Percentiles rank a stretch among this genome's conserved stretches.
Evolutionary conservation across 495 filamentous ascomycete species (phyloP).

Genomic region (Penicillium riverlandense): DNA sequence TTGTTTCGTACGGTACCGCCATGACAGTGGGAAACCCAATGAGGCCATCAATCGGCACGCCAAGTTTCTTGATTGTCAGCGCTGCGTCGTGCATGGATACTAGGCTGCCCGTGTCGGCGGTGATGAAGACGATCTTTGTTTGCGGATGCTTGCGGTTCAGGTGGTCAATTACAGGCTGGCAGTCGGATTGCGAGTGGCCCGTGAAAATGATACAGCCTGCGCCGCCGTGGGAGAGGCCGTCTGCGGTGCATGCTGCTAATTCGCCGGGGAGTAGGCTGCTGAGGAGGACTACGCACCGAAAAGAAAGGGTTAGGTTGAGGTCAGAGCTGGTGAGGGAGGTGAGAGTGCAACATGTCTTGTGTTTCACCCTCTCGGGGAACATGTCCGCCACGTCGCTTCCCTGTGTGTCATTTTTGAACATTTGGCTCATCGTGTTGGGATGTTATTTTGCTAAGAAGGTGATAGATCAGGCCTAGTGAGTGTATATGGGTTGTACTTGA

Average conservation of each 20-base stretch:
- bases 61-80: slow-evolving; percentile 6
- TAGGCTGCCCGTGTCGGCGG: slow-evolving; percentile 8
- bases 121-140: slow-evolving; percentile 14
- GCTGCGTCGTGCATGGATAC: slow-evolving; percentile 10
- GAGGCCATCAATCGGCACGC: slow-evolving; percentile 14
- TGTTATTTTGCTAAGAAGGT: not conserved
- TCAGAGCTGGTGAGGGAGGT: not conserved
- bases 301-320: not conserved
- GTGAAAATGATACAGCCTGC: slow-evolving; percentile 38
- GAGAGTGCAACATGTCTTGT: slow-evolving; percentile 29
- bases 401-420: slow-evolving; percentile 17
- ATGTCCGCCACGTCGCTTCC: slow-evolving; percentile 25
- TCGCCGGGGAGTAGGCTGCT: slow-evolving; percentile 8
- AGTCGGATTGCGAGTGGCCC: slow-evolving; percentile 28
- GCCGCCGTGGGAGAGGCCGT: slow-evolving; percentile 20
- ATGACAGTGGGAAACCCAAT: slow-evolving; percentile 12
- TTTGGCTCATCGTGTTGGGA: slow-evolving; percentile 5
- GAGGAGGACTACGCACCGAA: slow-evolving; percentile 8
- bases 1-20: slow-evolving; percentile 12
- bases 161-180: slow-evolving; percentile 31
- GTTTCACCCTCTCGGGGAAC: slow-evolving; percentile 29
- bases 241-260: slow-evolving; percentile 10
- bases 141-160: slow-evolving; percentile 18
- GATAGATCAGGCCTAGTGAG: not conserved
- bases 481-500: not conserved